Evolutionary conservation across 2,329 filamentous ascomycete species (phyloP), one percentile per base, ranked within the genome.

Genomic region (Alternaria arbusti): DNA sequence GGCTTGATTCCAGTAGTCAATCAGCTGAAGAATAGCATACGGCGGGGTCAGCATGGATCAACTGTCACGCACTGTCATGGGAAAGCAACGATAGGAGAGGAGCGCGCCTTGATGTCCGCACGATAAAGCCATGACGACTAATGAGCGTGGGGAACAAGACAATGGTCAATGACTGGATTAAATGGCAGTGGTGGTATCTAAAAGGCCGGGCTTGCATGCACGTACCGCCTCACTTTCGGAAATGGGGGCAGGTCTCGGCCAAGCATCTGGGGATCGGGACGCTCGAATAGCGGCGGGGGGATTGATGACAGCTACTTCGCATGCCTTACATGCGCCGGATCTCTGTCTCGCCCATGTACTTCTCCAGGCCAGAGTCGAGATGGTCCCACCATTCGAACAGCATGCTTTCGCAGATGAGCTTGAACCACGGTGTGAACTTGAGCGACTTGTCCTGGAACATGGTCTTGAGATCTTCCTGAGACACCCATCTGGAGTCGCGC

Each of bases 361-460:
- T 91, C 64, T 96, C 91, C 71, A 98, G 85, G 10, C 91, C 92
- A 23, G 87, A 84, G 72, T 96, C 90, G 60, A 98, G 87, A 82
- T 92, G 89, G 77, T 90, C 85, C 96, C 96, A 99, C 96, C 96
- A 99, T 81, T 97, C 91, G 75, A 97, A 99, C 45, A 99, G 88
- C 92, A 98, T 94, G 52, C 93, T 94, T 81, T 98, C 87, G 86
- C 96, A 99, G 77, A 99, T 98, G 71, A 99, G 90, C 86, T 97
- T 97, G 86, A 99, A 99, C 96, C 96, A 99, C 1, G 96, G 96
- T 1, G 96, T 99, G 81, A 98, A 98, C 74, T 90, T 91, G 73
- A 97, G 86, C 57, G 83, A 86, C 4, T 91, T 88, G 76, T 97
- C 91, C 74, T 90, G 84, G 81, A 99, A 97, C 86, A 95, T 92